A percentile compares a stretch with the other conserved stretches of the same genome.
phyloP scores from a whole-genome alignment of 2,329 filamentous ascomycete genomes.

The Neurospora sp. region DNA sequence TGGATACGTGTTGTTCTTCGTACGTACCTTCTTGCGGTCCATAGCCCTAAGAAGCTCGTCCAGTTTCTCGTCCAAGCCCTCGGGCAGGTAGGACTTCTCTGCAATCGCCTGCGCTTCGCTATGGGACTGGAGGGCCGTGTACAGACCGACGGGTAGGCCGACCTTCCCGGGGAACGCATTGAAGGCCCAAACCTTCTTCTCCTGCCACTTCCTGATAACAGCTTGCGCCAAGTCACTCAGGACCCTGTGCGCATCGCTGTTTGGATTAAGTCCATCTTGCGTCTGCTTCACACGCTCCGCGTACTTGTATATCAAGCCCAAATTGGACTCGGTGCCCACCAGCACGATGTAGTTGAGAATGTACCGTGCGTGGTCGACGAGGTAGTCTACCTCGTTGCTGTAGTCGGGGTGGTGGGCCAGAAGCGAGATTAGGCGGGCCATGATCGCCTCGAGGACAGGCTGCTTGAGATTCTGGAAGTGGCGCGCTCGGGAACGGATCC shows the following conservation, averaged over 20 bases:
- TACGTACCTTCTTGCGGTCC: conserved; percentile 61
- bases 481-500: conserved; percentile 74
- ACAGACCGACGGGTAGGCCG: conserved; percentile 70
- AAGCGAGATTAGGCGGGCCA: conserved; percentile 75
- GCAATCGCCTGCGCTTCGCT: conserved; percentile 76
- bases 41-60: conserved; percentile 56
- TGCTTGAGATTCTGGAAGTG: conserved; percentile 50
- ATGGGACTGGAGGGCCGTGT: conserved; percentile 64
- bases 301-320: conserved; percentile 83
- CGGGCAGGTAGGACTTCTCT: conserved; percentile 73
- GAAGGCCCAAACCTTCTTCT: conserved; percentile 76
- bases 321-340: conserved; percentile 76
- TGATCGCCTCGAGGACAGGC: conserved; percentile 66
- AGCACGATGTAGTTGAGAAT: conserved; percentile 80
- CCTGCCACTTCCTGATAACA: conserved; percentile 76
- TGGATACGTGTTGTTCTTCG: background rate
- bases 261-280: conserved; percentile 62
- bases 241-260: conserved; percentile 70
- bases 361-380: conserved; percentile 79
- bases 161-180: conserved; percentile 76
- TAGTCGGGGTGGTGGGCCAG: conserved; percentile 94
- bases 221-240: conserved; percentile 80
- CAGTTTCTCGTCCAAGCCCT: conserved; percentile 64
- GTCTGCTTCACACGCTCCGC: conserved; percentile 90
- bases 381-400: conserved; percentile 51